Evolutionary conservation across 805 yeast genomes (phyloP).

Genomic region (Cyberlindnera saturnus): DNA sequence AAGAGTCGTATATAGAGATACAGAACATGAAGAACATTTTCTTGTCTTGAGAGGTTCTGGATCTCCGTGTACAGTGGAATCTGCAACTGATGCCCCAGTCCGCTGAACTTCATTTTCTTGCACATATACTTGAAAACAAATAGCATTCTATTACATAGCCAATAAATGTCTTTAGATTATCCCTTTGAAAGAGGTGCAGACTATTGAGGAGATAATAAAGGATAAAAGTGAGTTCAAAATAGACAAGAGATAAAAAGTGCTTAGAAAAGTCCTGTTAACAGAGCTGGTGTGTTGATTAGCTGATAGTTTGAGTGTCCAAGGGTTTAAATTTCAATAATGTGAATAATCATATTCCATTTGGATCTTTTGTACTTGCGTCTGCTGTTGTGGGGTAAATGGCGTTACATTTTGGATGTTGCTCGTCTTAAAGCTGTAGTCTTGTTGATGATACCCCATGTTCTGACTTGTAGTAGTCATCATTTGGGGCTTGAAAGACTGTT

Average conservation of each 20-base stretch:
- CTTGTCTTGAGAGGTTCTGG: constrained; percentile 2
- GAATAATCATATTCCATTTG: neutral
- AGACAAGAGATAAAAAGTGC: neutral
- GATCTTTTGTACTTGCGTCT: neutral
- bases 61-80: constrained; percentile 3
- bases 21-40: constrained; percentile 1
- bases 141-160: too few relatives aligned
- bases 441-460: too few relatives aligned
- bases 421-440: neutral
- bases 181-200: too few relatives aligned
- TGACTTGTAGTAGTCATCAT: too few relatives aligned
- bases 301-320: neutral
- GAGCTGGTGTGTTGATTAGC: neutral
- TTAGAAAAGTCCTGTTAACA: neutral
- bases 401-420: neutral
- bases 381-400: constrained; percentile 3
- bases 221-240: neutral
- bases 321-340: too few relatives aligned
- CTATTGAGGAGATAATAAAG: neutral
- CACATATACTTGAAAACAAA: neutral
- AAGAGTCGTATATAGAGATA: constrained; percentile 5
- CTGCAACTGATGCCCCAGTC: constrained; percentile 9
- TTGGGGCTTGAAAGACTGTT: too few relatives aligned
- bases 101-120: constrained; percentile 2
- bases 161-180: too few relatives aligned